Evolutionary conservation across 202 grass and related monocot genomes (phyloP).

Genomic region (Bolboschoenoplectus hybrid): DNA sequence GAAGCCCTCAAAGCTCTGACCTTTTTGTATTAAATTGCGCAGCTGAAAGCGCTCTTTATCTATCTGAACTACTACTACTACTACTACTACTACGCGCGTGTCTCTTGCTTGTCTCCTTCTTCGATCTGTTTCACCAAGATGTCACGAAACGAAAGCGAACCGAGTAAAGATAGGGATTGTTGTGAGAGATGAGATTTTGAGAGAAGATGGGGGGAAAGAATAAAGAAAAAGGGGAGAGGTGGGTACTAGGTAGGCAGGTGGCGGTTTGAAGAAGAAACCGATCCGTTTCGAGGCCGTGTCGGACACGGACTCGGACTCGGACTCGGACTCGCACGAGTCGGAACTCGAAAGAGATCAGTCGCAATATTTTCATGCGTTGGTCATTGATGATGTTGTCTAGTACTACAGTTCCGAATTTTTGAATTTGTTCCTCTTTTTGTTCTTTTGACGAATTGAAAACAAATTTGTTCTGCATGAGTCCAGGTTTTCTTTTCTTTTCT

Average conservation of each 20-base stretch:
- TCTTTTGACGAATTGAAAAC: too few relatives aligned
- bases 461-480: too few relatives aligned
- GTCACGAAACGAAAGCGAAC: slow-evolving; percentile 33
- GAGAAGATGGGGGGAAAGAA: neutral
- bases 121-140: slow-evolving; percentile 13
- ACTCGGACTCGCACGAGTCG: neutral
- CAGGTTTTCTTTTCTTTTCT: too few relatives aligned
- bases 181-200: too few relatives aligned
- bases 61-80: neutral
- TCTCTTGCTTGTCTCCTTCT: too few relatives aligned
- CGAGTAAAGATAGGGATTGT: neutral
- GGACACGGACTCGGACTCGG: too few relatives aligned
- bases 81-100: too few relatives aligned
- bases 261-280: neutral
- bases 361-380: too few relatives aligned
- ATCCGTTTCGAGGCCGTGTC: neutral
- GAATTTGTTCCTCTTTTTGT: too few relatives aligned
- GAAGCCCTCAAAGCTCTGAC: neutral
- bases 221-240: neutral
- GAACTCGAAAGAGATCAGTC: neutral
- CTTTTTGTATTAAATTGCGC: slow-evolving; percentile 1
- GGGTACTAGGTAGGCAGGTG: neutral
- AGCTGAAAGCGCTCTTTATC: slow-evolving; percentile 19
- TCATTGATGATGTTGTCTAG: too few relatives aligned
- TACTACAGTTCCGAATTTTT: too few relatives aligned